Evolutionary conservation across 257 asterid species (phyloP).

Genomic region (Avicennia marina): DNA sequence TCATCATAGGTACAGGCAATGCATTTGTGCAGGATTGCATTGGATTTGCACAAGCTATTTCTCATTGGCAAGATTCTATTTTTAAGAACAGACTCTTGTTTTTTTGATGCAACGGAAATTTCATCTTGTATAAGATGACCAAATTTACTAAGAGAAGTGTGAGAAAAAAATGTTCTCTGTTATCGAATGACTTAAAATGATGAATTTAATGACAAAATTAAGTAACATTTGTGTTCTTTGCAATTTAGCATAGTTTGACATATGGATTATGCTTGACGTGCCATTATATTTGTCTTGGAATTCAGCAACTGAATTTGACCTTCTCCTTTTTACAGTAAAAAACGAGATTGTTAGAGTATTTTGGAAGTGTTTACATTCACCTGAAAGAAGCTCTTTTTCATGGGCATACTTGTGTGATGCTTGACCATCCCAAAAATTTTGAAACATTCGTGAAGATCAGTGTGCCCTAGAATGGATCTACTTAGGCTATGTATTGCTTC

Average conservation of each 20-base stretch:
- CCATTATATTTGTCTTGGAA: background rate
- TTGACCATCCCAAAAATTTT: slow-evolving; percentile 11
- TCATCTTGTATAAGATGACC: too few relatives aligned
- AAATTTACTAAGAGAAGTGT: too few relatives aligned
- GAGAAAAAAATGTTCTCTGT: too few relatives aligned
- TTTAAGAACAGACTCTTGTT: too few relatives aligned
- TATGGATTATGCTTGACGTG: slow-evolving; percentile 1
- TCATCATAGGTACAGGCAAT: too few relatives aligned
- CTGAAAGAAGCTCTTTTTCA: slow-evolving; percentile 8
- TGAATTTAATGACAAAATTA: background rate
- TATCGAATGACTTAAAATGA: background rate
- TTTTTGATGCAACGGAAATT: too few relatives aligned
- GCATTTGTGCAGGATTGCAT: too few relatives aligned
- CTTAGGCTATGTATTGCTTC: slow-evolving; percentile 4
- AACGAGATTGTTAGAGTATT: slow-evolving; percentile 4
- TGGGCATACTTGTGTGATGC: slow-evolving; percentile 10
- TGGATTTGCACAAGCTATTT: too few relatives aligned
- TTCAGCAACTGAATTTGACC: background rate
- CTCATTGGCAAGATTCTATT: too few relatives aligned
- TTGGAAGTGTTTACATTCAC: slow-evolving; percentile 9
- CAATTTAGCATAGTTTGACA: background rate
- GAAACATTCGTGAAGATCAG: slow-evolving; percentile 11
- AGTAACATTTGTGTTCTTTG: background rate
- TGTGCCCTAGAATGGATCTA: slow-evolving; percentile 12
- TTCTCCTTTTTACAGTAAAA: slow-evolving; percentile 9